Base-by-base conservation (phyloP, 805 yeast species). In the Candida hungchunana region DNA sequence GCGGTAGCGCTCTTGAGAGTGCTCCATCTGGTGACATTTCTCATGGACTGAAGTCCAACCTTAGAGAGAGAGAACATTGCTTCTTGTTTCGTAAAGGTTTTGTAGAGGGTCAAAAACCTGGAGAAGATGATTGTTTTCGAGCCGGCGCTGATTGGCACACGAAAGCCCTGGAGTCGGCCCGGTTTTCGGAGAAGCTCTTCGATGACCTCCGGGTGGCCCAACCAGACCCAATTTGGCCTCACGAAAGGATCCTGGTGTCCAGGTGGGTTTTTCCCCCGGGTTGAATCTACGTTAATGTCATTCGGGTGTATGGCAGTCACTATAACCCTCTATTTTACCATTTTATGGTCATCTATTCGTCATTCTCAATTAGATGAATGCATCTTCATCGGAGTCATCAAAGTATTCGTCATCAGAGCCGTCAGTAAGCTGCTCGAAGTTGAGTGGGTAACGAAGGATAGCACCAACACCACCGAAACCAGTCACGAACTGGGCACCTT, bases 381-480 rank as follows among this genome's bases (percentile, higher is more conserved):
- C 43, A 16, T 55, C 59, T 24, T 56, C 60, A 38, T 59, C 67
- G 33, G 60, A 64, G 55, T 77, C 82, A 46, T 80, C 83, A 62
- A 79, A 88, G 63, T 79, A 88, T 60, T 80, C 83, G 62, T 86
- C 95, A 57, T 89, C 97, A 46, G 86, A 95, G 41, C 86, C 97
- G 36, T 87, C 95, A 35, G 70, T 83, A 59, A 93, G 75, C 71
- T 88, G 97, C 63, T 93, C 98, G 56, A 93, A 93, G 69, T 93
- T 93, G 52, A 93, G 93, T 66, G 88, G 88, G 67, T 93, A 93
- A 69, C 99, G 87, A 62, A 93, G 71, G 53, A 93, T 62, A 40
- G 96, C 97, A 63, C 99, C 99, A 49, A 93, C 77, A 68, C 98
- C 99, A 82, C 99, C 99, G 59, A 93, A 93, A 42, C 99, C 99